Base-by-base conservation (phyloP, 2,329 filamentous ascomycete genomes). In the Aspergillus pseudotamarii region DNA sequence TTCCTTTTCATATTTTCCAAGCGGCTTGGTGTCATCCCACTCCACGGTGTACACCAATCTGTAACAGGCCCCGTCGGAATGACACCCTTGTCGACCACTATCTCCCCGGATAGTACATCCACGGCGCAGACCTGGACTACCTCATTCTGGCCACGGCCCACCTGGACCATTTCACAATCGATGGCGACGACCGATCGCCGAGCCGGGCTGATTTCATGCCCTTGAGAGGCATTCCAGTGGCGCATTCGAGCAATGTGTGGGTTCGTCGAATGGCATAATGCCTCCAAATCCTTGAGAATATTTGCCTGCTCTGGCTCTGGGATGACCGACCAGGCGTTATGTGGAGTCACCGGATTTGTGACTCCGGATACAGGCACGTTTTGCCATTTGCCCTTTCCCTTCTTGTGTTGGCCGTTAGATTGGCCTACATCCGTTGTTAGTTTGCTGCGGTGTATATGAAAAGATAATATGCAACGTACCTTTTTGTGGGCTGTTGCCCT, bases 1-100 rank as follows among this genome's bases (percentile, higher is more conserved):
- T 32, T 8, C 8, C 41, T 23, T 30, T 61, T 71, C 26, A 53
- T 32, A 26, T 23, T 5, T 11, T 26, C 30, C 19, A 53, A 14
- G 19, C 50, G 50, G 4, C 9, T 3, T 12, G 26, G 1, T 9
- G 50, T 53, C 50, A 53, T 53, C 8, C 50, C 50, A 32, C 50
- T 53, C 50, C 50, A 53, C 4, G 14, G 26, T 19, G 50, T 53
- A 21, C 50, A 53, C 28, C 50, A 53, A 26, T 53, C 23, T 14
- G 28, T 32, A 2, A 53, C 50, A 4, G 50, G 50, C 19, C 9
- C 4, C 11, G 26, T 53, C 28, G 50, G 50, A 26, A 32, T 10
- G n/a, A 53, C 50, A 28, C 8, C 50, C 50, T 32, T 53, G 16
- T 53, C 50, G 16, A 53, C 28, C 50, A 53, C 16, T 21, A 53